phyloP scores from a whole-genome alignment of 805 yeast species.

The Candida coquimbonensis region DNA sequence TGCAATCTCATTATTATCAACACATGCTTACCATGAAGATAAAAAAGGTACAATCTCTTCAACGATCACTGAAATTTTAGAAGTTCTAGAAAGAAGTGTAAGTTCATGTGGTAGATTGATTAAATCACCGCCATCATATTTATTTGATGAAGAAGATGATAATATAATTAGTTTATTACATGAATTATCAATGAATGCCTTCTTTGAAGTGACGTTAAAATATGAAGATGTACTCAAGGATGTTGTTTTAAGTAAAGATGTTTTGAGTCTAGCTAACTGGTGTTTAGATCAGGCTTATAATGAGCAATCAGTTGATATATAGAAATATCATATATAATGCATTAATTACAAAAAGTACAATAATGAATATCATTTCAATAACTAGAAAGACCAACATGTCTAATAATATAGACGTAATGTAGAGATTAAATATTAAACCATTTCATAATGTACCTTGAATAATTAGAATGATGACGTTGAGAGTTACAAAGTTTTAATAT shows the following conservation, averaged over 20 bases:
- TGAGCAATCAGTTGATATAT: slow-evolving; percentile 26
- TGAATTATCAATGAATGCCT: slow-evolving; percentile 57
- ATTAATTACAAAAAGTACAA: not conserved
- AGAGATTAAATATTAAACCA: no score
- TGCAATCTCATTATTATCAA: slow-evolving; percentile 48
- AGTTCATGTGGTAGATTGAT: slow-evolving; percentile 43
- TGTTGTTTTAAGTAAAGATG: slow-evolving; percentile 53
- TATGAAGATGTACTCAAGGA: slow-evolving; percentile 61
- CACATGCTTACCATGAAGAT: slow-evolving; percentile 61
- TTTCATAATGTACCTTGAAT: no score
- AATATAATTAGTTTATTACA: slow-evolving; percentile 50
- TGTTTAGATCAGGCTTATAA: slow-evolving; percentile 60
- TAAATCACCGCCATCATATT: slow-evolving; percentile 25
- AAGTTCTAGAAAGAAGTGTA: slow-evolving; percentile 53
- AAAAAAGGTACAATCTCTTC: slow-evolving; percentile 45
- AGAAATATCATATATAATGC: not conserved
- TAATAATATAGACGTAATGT: no score
- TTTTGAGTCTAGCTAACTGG: slow-evolving; percentile 64
- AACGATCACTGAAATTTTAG: slow-evolving; percentile 52
- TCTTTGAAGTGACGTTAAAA: slow-evolving; percentile 55
- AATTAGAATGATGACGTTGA: no score
- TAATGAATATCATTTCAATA: not conserved
- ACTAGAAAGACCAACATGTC: no score
- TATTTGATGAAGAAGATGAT: slow-evolving; percentile 19
- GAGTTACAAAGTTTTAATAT: no score